Percentiles rank a stretch among this genome's conserved stretches.
Conservation (phyloP, 2,329 filamentous ascomycete species). For the Phyllosticta ampelicida region DNA sequence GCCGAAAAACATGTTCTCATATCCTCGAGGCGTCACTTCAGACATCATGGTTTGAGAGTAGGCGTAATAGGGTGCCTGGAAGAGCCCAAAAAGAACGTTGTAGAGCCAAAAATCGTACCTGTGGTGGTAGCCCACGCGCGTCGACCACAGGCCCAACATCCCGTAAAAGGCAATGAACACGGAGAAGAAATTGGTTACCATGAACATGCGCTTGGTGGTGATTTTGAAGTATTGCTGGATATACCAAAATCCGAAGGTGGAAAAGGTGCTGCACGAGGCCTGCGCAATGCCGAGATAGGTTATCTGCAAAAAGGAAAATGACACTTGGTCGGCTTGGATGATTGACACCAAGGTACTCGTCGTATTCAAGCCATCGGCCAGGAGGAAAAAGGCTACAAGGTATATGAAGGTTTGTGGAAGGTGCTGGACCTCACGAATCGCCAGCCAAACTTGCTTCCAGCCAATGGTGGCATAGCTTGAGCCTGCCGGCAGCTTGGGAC, state of each 20-base stretch:
- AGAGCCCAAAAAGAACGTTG: conserved; percentile 49
- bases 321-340: conserved; percentile 53
- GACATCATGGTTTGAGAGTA: conserved; percentile 63
- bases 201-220: conserved; percentile 59
- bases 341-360: conserved; percentile 58
- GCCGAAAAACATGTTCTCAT: conserved; percentile 61
- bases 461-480: conserved; percentile 48
- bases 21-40: conserved; percentile 56
- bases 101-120: conserved; percentile 43
- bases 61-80: conserved; percentile 60
- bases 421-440: conserved; percentile 44
- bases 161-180: conserved; percentile 50
- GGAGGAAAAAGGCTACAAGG: conserved; percentile 51
- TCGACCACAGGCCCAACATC: conserved; percentile 48
- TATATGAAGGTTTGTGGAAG: conserved; percentile 57
- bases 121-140: conserved; percentile 43
- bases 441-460: conserved; percentile 40
- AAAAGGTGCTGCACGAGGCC: conserved; percentile 50
- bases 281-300: conserved; percentile 58
- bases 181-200: conserved; percentile 39
- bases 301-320: conserved; percentile 53
- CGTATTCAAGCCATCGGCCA: conserved; percentile 60
- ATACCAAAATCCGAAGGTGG: conserved; percentile 52
- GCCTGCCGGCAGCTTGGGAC: conserved; percentile 38
- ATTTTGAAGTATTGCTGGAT: conserved; percentile 50